phyloP scores from a whole-genome alignment of 192 early-diverging fungal species.

The Kappamyces sp. region DNA sequence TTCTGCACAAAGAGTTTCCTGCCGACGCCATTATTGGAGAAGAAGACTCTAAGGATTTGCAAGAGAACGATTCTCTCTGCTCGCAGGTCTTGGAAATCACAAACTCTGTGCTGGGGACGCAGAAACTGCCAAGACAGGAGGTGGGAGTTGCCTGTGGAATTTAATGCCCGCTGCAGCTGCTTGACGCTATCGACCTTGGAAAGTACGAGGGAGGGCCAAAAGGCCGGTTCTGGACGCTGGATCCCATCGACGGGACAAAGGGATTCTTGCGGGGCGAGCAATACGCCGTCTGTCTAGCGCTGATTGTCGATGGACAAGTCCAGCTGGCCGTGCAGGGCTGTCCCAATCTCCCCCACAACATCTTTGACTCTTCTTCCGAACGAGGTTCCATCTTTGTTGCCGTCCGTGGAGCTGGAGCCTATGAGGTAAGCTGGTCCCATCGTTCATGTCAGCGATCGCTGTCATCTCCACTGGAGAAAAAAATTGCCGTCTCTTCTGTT shows the following conservation, averaged over 20 bases:
- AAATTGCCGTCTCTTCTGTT: conserved; percentile 57
- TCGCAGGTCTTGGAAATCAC: conserved; percentile 75
- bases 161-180: conserved; percentile 56
- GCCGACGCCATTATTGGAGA: conserved; percentile 91
- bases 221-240: conserved; percentile 67
- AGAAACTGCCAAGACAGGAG: conserved; percentile 57
- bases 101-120: conserved; percentile 55
- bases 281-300: conserved; percentile 91
- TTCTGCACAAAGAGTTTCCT: conserved; percentile 73
- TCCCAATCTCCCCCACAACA: conserved; percentile 55
- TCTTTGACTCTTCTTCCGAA: conserved; percentile 52
- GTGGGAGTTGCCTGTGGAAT: no score
- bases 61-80: conserved; percentile 62
- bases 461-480: conserved; percentile 38
- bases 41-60: conserved; percentile 86
- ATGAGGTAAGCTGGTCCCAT: conserved; percentile 52
- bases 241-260: conserved; percentile 89
- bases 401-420: conserved; percentile 82
- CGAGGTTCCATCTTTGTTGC: conserved; percentile 82
- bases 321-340: conserved; percentile 83
- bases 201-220: conserved; percentile 69
- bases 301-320: conserved; percentile 84
- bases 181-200: conserved; percentile 86
- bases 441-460: conserved; percentile 48
- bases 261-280: conserved; percentile 97